A percentile compares a stretch with the other conserved stretches of the same genome.
phyloP scores from a whole-genome alignment of 805 yeast species.

The Wickerhamiella siamensis region DNA sequence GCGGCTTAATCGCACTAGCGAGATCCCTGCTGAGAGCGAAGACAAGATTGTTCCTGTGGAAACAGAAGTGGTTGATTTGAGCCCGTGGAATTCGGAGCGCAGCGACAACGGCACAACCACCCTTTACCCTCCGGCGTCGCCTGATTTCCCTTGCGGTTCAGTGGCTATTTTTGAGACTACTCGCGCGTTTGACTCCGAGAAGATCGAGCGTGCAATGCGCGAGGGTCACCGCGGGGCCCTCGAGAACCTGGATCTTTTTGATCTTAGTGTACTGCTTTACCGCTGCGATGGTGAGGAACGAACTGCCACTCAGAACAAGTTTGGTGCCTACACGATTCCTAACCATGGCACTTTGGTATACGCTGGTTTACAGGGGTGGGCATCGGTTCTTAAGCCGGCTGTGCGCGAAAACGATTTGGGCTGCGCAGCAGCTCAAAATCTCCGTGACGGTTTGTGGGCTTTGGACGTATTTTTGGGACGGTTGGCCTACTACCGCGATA shows the following conservation, averaged over 20 bases:
- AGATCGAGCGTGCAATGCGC: conserved; percentile 52
- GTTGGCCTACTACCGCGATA: conserved; percentile 37
- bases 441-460: conserved; percentile 83
- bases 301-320: conserved; percentile 56
- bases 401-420: conserved; percentile 63
- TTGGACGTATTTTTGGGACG: conserved; percentile 58
- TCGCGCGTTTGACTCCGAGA: conserved; percentile 48
- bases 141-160: conserved; percentile 73
- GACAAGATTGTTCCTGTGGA: conserved; percentile 47
- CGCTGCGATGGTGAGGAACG: conserved; percentile 78
- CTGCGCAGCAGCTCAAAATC: conserved; percentile 67
- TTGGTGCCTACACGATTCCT: conserved; percentile 67
- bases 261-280: conserved; percentile 62
- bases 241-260: conserved; percentile 41
- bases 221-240: conserved; percentile 70
- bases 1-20: conserved; percentile 36
- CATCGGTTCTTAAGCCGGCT: conserved; percentile 45
- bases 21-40: conserved; percentile 31
- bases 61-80: conserved; percentile 40
- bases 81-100: conserved; percentile 34
- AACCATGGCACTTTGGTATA: conserved; percentile 57
- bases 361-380: conserved; percentile 93
- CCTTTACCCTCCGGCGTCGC: conserved; percentile 26
- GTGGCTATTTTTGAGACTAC: conserved; percentile 69
- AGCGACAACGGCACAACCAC: conserved; percentile 33